These are phyloP conservation scores for Saturnispora diversa DNA, from an alignment of 805 yeast species.

Conservation along the genomic window DNA sequence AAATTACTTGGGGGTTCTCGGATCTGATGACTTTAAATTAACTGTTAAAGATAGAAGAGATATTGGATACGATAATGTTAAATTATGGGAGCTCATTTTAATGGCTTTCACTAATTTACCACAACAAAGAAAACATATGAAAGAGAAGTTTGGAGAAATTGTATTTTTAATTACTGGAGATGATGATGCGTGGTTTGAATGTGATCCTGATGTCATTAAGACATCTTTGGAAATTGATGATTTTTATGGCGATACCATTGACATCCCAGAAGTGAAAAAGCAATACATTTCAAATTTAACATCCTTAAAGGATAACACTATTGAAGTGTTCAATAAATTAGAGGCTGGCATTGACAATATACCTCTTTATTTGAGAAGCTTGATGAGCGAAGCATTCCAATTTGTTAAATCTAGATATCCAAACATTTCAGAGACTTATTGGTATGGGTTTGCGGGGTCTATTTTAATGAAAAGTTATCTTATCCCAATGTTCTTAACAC, in stretches of 20 bases:
- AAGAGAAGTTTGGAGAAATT: constrained; percentile 33
- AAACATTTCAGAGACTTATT: constrained; percentile 49
- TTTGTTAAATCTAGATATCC: constrained; percentile 39
- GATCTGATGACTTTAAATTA: constrained; percentile 19
- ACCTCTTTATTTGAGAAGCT: constrained; percentile 49
- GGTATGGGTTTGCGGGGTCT: constrained; percentile 62
- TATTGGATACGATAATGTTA: constrained; percentile 13
- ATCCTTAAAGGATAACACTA: constrained; percentile 60
- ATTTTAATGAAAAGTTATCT: constrained; percentile 48
- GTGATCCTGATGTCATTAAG: constrained; percentile 64
- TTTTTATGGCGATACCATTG: constrained; percentile 53
- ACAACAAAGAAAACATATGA: constrained; percentile 40
- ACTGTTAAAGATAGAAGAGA: constrained; percentile 23
- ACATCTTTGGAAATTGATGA: constrained; percentile 22
- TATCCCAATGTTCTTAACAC: constrained; percentile 38
- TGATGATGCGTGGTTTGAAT: constrained; percentile 58
- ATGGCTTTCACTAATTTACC: constrained; percentile 39
- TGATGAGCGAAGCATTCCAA: constrained; percentile 39
- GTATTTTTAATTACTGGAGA: constrained; percentile 36
- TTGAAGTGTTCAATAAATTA: constrained; percentile 50
- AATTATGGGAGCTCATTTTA: constrained; percentile 40
- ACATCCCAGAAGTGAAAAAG: constrained; percentile 63
- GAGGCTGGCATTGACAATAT: constrained; percentile 33
- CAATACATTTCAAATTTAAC: constrained; percentile 69
- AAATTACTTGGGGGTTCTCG: constrained; percentile 31